phyloP scores from a whole-genome alignment of 805 yeast species.

The Ogataea siamensis region DNA sequence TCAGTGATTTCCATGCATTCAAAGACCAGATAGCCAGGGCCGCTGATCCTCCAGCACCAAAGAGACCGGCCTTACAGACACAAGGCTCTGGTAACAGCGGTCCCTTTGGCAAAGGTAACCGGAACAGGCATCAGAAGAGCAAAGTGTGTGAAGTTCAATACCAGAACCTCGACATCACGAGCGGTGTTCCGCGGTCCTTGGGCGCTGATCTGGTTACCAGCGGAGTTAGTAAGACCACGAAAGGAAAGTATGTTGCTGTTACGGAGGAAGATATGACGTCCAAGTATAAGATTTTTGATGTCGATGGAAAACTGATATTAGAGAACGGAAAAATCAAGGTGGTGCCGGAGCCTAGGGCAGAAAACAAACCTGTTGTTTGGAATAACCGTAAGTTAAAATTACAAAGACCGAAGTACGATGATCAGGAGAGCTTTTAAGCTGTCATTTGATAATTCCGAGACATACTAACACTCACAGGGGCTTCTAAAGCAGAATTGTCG shows the following conservation, averaged over 20 bases:
- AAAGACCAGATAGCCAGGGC: slow-evolving; percentile 43
- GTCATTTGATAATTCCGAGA: neutral
- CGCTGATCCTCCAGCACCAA: slow-evolving; percentile 25
- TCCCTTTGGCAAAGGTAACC: slow-evolving; percentile 24
- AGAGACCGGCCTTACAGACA: slow-evolving; percentile 21
- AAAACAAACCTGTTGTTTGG: slow-evolving; percentile 18
- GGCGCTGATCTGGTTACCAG: slow-evolving; percentile 44
- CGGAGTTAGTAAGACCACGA: slow-evolving; percentile 45
- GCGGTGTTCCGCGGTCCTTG: slow-evolving; percentile 43
- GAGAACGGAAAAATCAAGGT: slow-evolving; percentile 27
- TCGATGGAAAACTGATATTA: slow-evolving; percentile 38
- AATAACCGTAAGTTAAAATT: slow-evolving; percentile 24
- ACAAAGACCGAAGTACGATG: slow-evolving; percentile 11
- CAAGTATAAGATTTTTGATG: slow-evolving; percentile 41
- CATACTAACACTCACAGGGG: slow-evolving; percentile 13
- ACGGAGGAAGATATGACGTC: slow-evolving; percentile 42
- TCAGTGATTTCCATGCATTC: slow-evolving; percentile 44
- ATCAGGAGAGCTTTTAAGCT: slow-evolving; percentile 9
- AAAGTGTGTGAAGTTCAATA: slow-evolving; percentile 40
- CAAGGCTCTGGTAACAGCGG: slow-evolving; percentile 12
- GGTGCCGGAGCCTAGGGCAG: slow-evolving; percentile 25
- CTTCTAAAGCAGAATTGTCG: slow-evolving; percentile 11
- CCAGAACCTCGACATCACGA: slow-evolving; percentile 41
- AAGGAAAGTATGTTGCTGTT: slow-evolving; percentile 51
- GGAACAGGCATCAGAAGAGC: slow-evolving; percentile 12